Conservation (phyloP, 768 basidiomycete species). For the Lactarius sp. region DNA sequence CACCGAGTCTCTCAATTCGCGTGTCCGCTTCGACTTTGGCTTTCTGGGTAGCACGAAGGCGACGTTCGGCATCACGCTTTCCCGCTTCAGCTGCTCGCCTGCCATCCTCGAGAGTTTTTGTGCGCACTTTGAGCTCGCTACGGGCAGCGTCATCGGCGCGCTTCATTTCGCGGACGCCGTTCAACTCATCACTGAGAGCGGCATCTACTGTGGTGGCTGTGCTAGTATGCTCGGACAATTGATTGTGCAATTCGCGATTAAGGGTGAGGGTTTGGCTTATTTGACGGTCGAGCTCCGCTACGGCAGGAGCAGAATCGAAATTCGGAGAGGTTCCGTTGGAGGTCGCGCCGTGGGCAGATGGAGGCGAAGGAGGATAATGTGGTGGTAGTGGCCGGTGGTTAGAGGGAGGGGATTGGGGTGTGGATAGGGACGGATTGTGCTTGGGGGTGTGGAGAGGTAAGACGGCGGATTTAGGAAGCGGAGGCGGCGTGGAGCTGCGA, state of each 20-base stretch:
- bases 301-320: constrained; percentile 60
- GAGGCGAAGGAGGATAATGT: constrained; percentile 15
- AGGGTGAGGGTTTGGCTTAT: constrained; percentile 58
- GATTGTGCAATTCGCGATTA: constrained; percentile 62
- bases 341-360: constrained; percentile 16
- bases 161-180: constrained; percentile 70
- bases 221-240: constrained; percentile 48
- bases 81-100: constrained; percentile 76
- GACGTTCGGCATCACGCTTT: constrained; percentile 85
- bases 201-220: constrained; percentile 46
- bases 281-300: constrained; percentile 71
- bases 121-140: constrained; percentile 73
- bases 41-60: constrained; percentile 62
- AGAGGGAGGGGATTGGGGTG: constrained; percentile 20
- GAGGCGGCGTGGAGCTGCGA: constrained; percentile 74
- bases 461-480: constrained; percentile 76
- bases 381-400: constrained; percentile 21
- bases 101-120: constrained; percentile 81
- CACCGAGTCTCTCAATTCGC: constrained; percentile 50
- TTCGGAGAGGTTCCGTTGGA: constrained; percentile 36
- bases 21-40: constrained; percentile 57
- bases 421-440: constrained; percentile 28
- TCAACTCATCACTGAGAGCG: constrained; percentile 60
- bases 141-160: constrained; percentile 79
- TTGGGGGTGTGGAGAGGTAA: constrained; percentile 69